A percentile compares a stretch with the other conserved stretches of the same genome.
phyloP scores from a whole-genome alignment of 2,329 filamentous ascomycete species.

The Esteya vermicola region DNA sequence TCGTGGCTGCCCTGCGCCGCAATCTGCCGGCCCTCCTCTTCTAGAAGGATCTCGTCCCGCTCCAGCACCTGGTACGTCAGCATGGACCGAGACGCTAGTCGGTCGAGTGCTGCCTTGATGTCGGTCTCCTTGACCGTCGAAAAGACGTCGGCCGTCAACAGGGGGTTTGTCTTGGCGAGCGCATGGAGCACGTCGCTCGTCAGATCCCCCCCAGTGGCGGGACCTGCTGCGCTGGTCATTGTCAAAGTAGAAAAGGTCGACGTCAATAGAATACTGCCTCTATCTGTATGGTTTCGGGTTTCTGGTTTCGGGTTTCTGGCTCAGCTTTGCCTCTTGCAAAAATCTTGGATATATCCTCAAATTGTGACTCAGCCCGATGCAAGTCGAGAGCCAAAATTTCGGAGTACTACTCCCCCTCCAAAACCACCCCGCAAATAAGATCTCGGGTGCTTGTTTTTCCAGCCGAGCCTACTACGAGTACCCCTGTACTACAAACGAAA shows the following conservation, averaged over 20 bases:
- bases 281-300: too few species aligned
- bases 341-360: too few species aligned
- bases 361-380: neutral
- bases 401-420: neutral
- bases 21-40: slow-evolving; percentile 59
- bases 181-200: slow-evolving; percentile 50
- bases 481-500: too few species aligned
- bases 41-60: slow-evolving; percentile 61
- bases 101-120: slow-evolving; percentile 79
- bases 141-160: slow-evolving; percentile 58
- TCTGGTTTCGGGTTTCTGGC: too few species aligned
- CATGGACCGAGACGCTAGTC: slow-evolving; percentile 74
- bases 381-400: neutral
- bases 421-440: neutral
- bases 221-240: slow-evolving; percentile 14
- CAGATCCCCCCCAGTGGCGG: slow-evolving; percentile 41
- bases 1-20: slow-evolving; percentile 67
- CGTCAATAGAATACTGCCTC: neutral
- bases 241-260: neutral
- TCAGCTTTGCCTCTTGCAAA: too few species aligned
- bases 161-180: slow-evolving; percentile 46
- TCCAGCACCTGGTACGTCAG: slow-evolving; percentile 74
- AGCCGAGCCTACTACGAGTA: too few species aligned
- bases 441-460: neutral
- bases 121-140: slow-evolving; percentile 49